Conservation (phyloP, 2,329 filamentous ascomycete species). For the Sclerotinia glacialis region DNA sequence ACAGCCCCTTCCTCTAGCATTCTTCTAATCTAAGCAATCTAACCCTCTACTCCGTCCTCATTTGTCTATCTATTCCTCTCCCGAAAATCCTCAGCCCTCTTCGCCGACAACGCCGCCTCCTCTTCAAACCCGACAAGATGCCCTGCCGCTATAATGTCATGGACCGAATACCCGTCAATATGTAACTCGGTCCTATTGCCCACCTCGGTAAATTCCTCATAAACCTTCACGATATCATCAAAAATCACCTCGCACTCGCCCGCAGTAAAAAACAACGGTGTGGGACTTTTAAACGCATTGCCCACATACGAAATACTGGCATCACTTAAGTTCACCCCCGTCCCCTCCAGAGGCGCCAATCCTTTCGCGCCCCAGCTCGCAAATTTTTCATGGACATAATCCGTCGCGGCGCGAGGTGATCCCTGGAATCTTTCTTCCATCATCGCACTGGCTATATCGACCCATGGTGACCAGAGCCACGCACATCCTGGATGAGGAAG, state of each 20-base stretch:
- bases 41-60: too few relatives aligned
- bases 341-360: constrained; percentile 35
- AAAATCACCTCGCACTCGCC: constrained; percentile 45
- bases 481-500: constrained; percentile 42
- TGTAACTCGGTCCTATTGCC: constrained; percentile 45
- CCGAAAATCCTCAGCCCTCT: constrained; percentile 22
- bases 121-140: constrained; percentile 44
- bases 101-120: constrained; percentile 33
- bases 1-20: too few relatives aligned
- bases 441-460: constrained; percentile 38
- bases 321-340: constrained; percentile 32
- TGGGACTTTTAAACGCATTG: constrained; percentile 42
- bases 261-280: constrained; percentile 44
- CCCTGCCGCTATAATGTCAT: constrained; percentile 48
- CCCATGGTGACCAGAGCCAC: constrained; percentile 46
- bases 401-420: constrained; percentile 36
- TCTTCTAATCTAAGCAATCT: background rate
- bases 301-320: constrained; percentile 44
- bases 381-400: constrained; percentile 44
- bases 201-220: constrained; percentile 40
- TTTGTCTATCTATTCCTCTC: constrained; percentile 2
- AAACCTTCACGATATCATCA: constrained; percentile 42
- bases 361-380: constrained; percentile 44
- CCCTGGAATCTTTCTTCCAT: constrained; percentile 32
- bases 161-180: constrained; percentile 43